A percentile compares a stretch with the other conserved stretches of the same genome.
These are phyloP conservation scores for Phytomonas sp. DNA, from an alignment of 208 protist species.

Conservation along the genomic window DNA sequence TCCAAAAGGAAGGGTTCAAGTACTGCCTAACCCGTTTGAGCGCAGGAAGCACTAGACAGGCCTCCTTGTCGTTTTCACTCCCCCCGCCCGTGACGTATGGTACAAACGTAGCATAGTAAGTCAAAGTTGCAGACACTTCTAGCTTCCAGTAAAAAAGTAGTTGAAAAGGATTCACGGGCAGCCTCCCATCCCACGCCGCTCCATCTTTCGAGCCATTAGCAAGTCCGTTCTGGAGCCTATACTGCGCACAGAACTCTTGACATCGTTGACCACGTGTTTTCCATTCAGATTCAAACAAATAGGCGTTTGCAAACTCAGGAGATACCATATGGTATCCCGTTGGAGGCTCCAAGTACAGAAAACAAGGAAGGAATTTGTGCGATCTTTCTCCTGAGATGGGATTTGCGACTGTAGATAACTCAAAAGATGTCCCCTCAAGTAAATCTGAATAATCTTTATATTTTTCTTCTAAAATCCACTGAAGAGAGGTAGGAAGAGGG, in stretches of 20 bases:
- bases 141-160: not conserved
- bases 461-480: constrained; percentile 9
- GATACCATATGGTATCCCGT: constrained; percentile 9
- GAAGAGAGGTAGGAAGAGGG: constrained; percentile 8
- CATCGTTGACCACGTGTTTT: not conserved
- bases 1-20: constrained; percentile 3
- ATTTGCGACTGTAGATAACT: not conserved
- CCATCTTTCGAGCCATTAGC: not conserved
- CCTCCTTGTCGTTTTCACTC: not conserved
- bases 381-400: not conserved
- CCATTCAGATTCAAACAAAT: not conserved
- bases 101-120: not conserved
- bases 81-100: not conserved
- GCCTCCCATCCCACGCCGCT: not conserved
- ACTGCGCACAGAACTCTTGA: not conserved
- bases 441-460: not conserved
- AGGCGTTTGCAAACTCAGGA: constrained; percentile 9
- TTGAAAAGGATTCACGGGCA: not conserved
- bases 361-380: not conserved
- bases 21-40: not conserved
- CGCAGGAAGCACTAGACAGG: not conserved
- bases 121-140: not conserved
- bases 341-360: constrained; percentile 10
- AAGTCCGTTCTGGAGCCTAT: not conserved
- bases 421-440: not conserved